Conservation (phyloP, 148 eudicot species). For the Silene conica region DNA sequence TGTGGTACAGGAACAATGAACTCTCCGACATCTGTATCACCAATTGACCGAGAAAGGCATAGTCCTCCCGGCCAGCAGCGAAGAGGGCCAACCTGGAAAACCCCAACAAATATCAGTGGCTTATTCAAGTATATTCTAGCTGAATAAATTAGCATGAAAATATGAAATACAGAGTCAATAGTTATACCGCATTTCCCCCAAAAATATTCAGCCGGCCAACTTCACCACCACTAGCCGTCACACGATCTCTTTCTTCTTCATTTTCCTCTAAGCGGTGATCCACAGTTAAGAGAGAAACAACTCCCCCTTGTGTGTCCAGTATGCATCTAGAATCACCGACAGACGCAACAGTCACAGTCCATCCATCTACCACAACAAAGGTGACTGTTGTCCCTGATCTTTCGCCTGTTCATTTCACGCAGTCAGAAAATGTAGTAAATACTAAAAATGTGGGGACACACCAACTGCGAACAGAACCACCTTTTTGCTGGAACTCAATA, state of each 20-base stretch:
- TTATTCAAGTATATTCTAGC: background rate
- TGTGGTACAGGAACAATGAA: constrained; percentile 96
- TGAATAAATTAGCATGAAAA: background rate
- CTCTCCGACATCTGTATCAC: constrained; percentile 99
- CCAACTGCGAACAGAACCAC: constrained; percentile 25
- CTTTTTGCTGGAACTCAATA: constrained; percentile 95
- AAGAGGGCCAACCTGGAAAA: constrained; percentile 81
- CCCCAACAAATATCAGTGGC: constrained; percentile 1
- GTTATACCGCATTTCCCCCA: constrained; percentile 74
- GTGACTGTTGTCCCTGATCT: constrained; percentile 96
- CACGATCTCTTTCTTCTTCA: constrained; percentile 88
- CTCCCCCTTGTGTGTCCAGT: constrained; percentile 88
- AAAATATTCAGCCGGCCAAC: constrained; percentile 85
- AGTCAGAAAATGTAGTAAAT: background rate
- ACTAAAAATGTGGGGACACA: background rate
- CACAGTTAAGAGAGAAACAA: constrained; percentile 81
- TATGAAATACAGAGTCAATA: constrained; percentile 1
- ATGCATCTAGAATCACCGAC: constrained; percentile 98
- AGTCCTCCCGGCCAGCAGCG: constrained; percentile 99
- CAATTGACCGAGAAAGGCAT: constrained; percentile 95
- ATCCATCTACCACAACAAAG: constrained; percentile 93
- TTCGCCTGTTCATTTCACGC: constrained; percentile 52
- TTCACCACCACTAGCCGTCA: constrained; percentile 96
- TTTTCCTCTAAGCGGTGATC: constrained; percentile 97
- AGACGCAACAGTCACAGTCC: constrained; percentile 98